Base-by-base conservation (phyloP, 805 yeast species). In the Isabelozyma pseudorhagii region DNA sequence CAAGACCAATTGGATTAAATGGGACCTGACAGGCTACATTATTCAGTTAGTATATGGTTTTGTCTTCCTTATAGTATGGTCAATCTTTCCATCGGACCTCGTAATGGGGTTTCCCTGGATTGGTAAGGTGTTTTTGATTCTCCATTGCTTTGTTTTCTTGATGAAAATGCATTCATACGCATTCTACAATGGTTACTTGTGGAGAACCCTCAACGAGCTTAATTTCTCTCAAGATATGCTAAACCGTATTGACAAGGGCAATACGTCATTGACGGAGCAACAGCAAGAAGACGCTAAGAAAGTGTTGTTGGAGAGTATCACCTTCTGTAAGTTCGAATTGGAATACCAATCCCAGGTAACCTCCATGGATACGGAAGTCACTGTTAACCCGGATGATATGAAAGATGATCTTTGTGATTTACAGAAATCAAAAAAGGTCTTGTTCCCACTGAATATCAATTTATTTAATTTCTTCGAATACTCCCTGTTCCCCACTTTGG, bases 111-210 rank as follows among this genome's bases (percentile, higher is more conserved):
- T 79, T 59, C 90, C 96, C 10, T 94, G 99, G 99, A 87, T 92
- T 45, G 96, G 90, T 1, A 84, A 84, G 61, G 92, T 92, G 41
- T 94, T 89, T 60, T 69, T 94, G 53, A 80, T 89, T 51, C 72
- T 94, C 46, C 99, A 94, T 63, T 82, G 91, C 9, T 73, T 90
- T 45, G 98, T 94, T 1, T 73, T 91, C 55, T 64, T 96, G 57
- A 94, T 94, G 99, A 94, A 94, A 64, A 86, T 87, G 83, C 98
- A 94, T 66, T 91, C 98, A 1, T 94, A 85, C 64, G 89, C 89
- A 1, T 91, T 88, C 61, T 94, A 84, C 71, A 92, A 92, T 62
- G 99, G 98, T 0, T 90, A 93, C 63, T 70, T 94, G 51, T 89
- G 96, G 91, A 69, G 65, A 34, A 80, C 85, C 42, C 59, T 64